Evolutionary conservation across 106 monocot species (phyloP).

Genomic region (Dioscorea alata): DNA sequence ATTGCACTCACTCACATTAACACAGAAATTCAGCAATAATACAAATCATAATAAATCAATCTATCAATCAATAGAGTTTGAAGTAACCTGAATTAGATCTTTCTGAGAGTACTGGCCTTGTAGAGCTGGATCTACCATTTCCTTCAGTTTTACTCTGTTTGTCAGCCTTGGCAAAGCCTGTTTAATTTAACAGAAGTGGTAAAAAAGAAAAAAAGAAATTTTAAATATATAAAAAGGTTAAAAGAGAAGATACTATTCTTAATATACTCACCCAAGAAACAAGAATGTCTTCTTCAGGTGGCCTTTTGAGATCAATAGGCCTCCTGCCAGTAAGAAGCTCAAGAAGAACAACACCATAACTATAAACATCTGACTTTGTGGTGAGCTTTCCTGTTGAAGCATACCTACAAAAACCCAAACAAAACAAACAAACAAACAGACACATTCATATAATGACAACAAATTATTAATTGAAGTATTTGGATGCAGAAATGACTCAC

Average conservation of each 20-base stretch:
- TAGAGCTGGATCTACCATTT: slow-evolving; percentile 87
- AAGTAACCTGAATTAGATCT: slow-evolving; percentile 66
- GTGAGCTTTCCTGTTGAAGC: slow-evolving; percentile 79
- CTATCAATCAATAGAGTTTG: neutral
- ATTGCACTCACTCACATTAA: neutral
- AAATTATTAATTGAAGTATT: neutral
- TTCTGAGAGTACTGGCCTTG: slow-evolving; percentile 74
- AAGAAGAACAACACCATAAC: slow-evolving; percentile 89
- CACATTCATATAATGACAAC: neutral
- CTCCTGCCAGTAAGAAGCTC: slow-evolving; percentile 75
- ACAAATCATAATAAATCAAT: neutral
- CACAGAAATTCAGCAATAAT: neutral
- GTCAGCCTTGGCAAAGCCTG: slow-evolving; percentile 92
- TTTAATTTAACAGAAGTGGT: neutral
- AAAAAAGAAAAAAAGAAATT: no score
- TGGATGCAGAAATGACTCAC: slow-evolving; percentile 29
- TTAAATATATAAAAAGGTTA: neutral
- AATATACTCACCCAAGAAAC: slow-evolving; percentile 74
- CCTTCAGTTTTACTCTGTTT: slow-evolving; percentile 74
- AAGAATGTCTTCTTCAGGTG: slow-evolving; percentile 70
- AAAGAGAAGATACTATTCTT: neutral
- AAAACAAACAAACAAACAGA: slow-evolving; percentile 21
- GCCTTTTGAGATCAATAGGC: slow-evolving; percentile 66
- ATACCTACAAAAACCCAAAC: slow-evolving; percentile 48
- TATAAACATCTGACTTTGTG: slow-evolving; percentile 95